Conservation (phyloP, 83 land plant genomes). For the Diphasiastrum complanatum region DNA sequence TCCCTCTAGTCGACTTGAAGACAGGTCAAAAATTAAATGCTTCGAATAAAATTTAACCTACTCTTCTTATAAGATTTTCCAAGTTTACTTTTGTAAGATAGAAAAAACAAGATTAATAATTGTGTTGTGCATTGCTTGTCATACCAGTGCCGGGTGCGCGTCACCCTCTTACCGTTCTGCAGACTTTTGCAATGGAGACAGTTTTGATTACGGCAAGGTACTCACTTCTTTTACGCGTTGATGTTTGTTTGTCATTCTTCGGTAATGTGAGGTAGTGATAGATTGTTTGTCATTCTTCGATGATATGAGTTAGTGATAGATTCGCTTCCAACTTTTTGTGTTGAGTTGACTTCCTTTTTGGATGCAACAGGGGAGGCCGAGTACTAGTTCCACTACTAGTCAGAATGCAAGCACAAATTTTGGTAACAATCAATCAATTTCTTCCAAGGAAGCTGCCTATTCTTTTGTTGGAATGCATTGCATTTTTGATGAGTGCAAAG, state of each 20-base stretch:
- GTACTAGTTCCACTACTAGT: too few relatives aligned
- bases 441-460: constrained; percentile 59
- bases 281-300: not conserved
- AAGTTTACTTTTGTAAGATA: not conserved
- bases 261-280: not conserved
- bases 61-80: constrained; percentile 24
- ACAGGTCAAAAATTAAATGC: not conserved
- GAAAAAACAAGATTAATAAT: too few relatives aligned
- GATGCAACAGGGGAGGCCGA: constrained; percentile 5
- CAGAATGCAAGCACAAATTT: not conserved
- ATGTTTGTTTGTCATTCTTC: too few relatives aligned
- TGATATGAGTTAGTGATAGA: not conserved
- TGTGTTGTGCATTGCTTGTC: too few relatives aligned
- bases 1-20: constrained; percentile 17
- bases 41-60: constrained; percentile 19
- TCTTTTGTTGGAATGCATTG: constrained; percentile 98
- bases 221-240: too few relatives aligned
- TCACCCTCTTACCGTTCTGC: too few relatives aligned
- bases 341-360: too few relatives aligned
- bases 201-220: too few relatives aligned
- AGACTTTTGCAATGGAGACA: too few relatives aligned
- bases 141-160: too few relatives aligned
- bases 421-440: constrained; percentile 14
- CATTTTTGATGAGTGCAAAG: constrained; percentile 84
- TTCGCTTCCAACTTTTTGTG: not conserved